Conservation (phyloP, 148 eudicot genomes). For the Camellia lanceoleosa region DNA sequence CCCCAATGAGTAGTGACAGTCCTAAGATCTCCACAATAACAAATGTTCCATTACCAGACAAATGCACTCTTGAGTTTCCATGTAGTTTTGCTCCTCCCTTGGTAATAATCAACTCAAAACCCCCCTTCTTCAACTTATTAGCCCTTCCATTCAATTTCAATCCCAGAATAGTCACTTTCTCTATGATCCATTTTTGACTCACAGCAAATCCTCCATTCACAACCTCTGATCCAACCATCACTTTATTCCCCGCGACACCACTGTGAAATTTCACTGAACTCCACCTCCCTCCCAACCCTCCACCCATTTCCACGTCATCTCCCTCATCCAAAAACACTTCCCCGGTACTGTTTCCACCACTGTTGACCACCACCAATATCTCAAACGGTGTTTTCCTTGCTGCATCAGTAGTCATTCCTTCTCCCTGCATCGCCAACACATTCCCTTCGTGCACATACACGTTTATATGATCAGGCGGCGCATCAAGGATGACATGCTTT, state of each 20-base stretch:
- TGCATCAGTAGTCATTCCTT: conserved; percentile 59
- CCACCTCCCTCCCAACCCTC: conserved; percentile 48
- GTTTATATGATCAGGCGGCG: conserved; percentile 65
- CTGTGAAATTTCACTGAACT: conserved; percentile 49
- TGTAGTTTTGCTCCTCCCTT: background rate
- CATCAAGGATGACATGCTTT: conserved; percentile 37
- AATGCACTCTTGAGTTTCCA: conserved; percentile 19
- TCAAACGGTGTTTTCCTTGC: conserved; percentile 63
- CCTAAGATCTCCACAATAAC: conserved; percentile 1
- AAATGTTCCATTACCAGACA: conserved; percentile 3
- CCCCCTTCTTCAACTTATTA: conserved; percentile 17
- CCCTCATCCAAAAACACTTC: conserved; percentile 71
- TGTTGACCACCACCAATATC: conserved; percentile 50
- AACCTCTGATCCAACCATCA: conserved; percentile 44
- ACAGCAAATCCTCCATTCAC: conserved; percentile 54
- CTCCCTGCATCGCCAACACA: conserved; percentile 66
- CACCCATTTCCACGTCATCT: conserved; percentile 45
- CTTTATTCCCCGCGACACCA: conserved; percentile 14
- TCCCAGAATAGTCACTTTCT: conserved; percentile 58
- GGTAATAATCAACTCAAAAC: conserved; percentile 11
- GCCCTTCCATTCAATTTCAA: conserved; percentile 21
- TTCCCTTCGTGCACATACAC: conserved; percentile 72
- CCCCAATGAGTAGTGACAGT: conserved; percentile 4
- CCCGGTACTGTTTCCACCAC: conserved; percentile 37
- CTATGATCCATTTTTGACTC: conserved; percentile 47